These are phyloP conservation scores for Metschnikowia cerradonensis DNA, from an alignment of 805 yeast genomes.

Conservation along the genomic window DNA sequence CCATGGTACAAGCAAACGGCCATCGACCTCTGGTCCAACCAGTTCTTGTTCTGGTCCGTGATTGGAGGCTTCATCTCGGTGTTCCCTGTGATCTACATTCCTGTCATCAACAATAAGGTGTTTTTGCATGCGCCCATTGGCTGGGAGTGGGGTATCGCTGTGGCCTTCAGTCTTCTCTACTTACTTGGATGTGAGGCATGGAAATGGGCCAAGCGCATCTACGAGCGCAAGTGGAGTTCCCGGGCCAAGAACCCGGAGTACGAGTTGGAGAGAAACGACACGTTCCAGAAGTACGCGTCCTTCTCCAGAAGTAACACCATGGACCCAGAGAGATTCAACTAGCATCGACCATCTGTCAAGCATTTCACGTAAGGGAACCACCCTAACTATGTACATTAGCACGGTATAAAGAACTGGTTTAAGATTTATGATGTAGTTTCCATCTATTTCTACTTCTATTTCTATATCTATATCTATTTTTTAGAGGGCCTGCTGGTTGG, in stretches of 20 bases:
- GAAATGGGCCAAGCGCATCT: constrained; percentile 39
- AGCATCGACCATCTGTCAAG: not conserved
- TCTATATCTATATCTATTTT: not conserved
- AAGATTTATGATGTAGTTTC: no score
- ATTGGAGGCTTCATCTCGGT: constrained; percentile 33
- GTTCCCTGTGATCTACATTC: constrained; percentile 40
- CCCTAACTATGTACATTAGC: not conserved
- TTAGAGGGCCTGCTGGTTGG: constrained; percentile 15
- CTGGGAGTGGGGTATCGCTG: constrained; percentile 38
- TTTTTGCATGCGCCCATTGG: constrained; percentile 37
- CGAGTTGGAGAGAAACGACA: constrained; percentile 59
- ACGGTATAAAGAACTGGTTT: not conserved
- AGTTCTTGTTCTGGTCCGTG: constrained; percentile 37
- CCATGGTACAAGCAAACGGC: constrained; percentile 37
- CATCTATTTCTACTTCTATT: not conserved
- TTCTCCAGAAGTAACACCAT: constrained; percentile 52
- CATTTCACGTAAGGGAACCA: not conserved
- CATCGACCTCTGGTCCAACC: constrained; percentile 33
- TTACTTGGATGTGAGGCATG: constrained; percentile 34
- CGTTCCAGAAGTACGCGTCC: constrained; percentile 59
- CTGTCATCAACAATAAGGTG: constrained; percentile 38
- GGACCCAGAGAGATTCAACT: constrained; percentile 20
- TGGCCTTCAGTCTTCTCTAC: constrained; percentile 29
- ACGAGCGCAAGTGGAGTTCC: constrained; percentile 20
- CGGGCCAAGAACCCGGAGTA: constrained; percentile 55